phyloP scores from a whole-genome alignment of 1,284 basidiomycete species.

The Gomphus sp. region DNA sequence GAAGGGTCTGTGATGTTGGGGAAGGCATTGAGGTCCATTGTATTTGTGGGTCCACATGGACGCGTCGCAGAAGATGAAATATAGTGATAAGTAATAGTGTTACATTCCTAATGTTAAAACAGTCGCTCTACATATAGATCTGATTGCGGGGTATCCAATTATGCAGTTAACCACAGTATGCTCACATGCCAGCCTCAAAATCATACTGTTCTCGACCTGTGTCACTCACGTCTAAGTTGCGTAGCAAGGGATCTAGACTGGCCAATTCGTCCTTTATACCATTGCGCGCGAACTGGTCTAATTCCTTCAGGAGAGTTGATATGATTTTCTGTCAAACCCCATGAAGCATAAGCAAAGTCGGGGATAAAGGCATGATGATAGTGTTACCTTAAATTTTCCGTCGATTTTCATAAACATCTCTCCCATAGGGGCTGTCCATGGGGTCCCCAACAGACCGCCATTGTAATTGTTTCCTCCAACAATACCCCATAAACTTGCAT shows the following conservation, averaged over 20 bases:
- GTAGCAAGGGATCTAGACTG: constrained; percentile 66
- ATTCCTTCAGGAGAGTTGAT: constrained; percentile 63
- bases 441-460: constrained; percentile 33
- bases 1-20: constrained; percentile 50
- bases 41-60: constrained; percentile 12
- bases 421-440: constrained; percentile 51
- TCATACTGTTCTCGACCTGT: constrained; percentile 34
- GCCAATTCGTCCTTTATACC: constrained; percentile 75
- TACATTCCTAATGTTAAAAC: background rate
- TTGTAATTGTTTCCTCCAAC: constrained; percentile 39
- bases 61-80: background rate
- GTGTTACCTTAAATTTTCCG: constrained; percentile 66
- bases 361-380: background rate
- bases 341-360: constrained; percentile 4
- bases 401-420: constrained; percentile 76
- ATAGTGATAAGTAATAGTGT: background rate
- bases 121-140: background rate
- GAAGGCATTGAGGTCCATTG: constrained; percentile 1
- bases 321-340: constrained; percentile 60
- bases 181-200: constrained; percentile 28
- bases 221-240: constrained; percentile 37
- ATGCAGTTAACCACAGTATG: constrained; percentile 22
- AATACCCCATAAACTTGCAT: constrained; percentile 59
- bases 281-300: constrained; percentile 69
- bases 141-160: background rate